Percentiles rank a stretch among this genome's conserved stretches.
Conservation (phyloP, 2,329 filamentous ascomycete species). For the Colletotrichum sp. region DNA sequence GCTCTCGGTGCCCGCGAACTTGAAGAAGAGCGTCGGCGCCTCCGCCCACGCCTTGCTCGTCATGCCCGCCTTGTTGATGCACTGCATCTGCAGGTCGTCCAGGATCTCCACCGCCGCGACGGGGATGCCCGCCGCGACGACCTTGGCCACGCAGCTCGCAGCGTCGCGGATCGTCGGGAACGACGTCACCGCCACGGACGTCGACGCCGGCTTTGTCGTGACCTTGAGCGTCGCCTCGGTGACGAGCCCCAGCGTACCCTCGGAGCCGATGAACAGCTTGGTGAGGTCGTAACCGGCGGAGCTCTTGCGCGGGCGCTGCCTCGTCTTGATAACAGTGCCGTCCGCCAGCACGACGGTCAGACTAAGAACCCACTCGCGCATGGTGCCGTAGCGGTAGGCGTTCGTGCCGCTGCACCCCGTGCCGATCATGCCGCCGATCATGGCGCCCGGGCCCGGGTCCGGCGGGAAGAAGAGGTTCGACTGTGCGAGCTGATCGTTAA, state of each 20-base stretch:
- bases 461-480: conserved; percentile 89
- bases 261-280: conserved; percentile 86
- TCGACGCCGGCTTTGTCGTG: conserved; percentile 78
- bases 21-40: conserved; percentile 82
- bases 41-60: conserved; percentile 74
- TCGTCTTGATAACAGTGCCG: conserved; percentile 87
- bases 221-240: conserved; percentile 91
- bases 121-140: conserved; percentile 81
- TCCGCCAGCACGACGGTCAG: conserved; percentile 90
- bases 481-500: conserved; percentile 78
- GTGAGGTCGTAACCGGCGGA: conserved; percentile 93
- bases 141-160: conserved; percentile 78
- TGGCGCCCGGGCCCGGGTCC: conserved; percentile 87
- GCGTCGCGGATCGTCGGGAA: conserved; percentile 69
- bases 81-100: conserved; percentile 87
- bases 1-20: conserved; percentile 74
- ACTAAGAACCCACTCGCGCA: conserved; percentile 91
- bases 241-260: conserved; percentile 89
- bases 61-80: conserved; percentile 69
- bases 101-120: conserved; percentile 93
- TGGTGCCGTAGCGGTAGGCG: conserved; percentile 90
- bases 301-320: conserved; percentile 86
- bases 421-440: conserved; percentile 89
- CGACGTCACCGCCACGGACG: conserved; percentile 77
- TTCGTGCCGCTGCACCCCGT: conserved; percentile 82